A percentile compares a stretch with the other conserved stretches of the same genome.
phyloP scores from a whole-genome alignment of 371 early-diverging fungal species.

The Parasitella parasitica region DNA sequence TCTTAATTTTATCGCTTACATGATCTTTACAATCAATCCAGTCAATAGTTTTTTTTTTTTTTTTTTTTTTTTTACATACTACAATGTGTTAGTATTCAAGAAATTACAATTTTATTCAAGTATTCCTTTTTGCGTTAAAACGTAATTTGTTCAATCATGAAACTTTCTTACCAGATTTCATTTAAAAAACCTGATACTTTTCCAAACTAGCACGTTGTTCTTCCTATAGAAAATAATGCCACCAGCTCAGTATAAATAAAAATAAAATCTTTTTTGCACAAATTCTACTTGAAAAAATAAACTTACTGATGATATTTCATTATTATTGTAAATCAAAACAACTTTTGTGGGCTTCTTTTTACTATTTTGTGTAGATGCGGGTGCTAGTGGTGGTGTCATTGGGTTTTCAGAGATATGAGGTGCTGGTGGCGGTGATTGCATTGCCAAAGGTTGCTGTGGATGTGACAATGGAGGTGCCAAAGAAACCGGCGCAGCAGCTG shows the following conservation, averaged over 20 bases:
- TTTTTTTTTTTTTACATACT: too few relatives aligned
- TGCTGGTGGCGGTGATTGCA: slow-evolving; percentile 63
- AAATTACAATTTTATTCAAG: background rate
- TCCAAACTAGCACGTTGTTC: slow-evolving; percentile 29
- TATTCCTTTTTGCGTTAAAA: background rate
- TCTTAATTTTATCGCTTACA: background rate
- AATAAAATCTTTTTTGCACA: too few relatives aligned
- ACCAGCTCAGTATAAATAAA: background rate
- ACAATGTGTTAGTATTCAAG: background rate
- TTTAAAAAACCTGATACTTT: slow-evolving; percentile 10
- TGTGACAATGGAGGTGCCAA: background rate
- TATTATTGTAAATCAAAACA: slow-evolving; percentile 41
- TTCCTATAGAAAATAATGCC: slow-evolving; percentile 15
- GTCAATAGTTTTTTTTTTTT: background rate
- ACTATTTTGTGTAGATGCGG: slow-evolving; percentile 17
- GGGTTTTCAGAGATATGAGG: background rate
- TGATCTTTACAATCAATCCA: background rate
- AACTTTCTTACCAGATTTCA: background rate
- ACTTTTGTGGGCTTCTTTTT: slow-evolving; percentile 46
- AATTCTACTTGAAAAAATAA: background rate
- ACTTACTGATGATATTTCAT: slow-evolving; percentile 44
- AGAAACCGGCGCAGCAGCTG: background rate
- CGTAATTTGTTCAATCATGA: too few relatives aligned
- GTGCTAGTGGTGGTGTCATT: slow-evolving; percentile 77
- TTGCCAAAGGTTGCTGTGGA: slow-evolving; percentile 28